Evolutionary conservation across 148 eudicot genomes (phyloP), one percentile per base, ranked within the genome.

Genomic region (Vaccinium corymbosum): DNA sequence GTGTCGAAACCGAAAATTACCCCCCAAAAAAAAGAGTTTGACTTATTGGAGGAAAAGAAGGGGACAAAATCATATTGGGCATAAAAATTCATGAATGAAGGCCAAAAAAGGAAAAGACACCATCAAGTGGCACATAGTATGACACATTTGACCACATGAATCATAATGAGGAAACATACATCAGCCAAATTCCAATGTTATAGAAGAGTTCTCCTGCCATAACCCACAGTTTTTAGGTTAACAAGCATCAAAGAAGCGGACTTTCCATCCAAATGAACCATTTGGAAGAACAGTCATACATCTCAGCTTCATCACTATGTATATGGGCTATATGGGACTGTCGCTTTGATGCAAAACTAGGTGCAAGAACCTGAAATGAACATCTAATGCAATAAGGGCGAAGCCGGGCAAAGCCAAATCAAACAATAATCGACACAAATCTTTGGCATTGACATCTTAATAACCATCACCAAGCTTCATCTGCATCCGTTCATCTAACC

Each of bases 401-500:
- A 70, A 29, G 6, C 38, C 2, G 0, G 74, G 42, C 35, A 70
- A 25, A 70, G 35, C 48, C 76, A 72, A 72, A 35, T 72, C 75
- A 27, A 29, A 29, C 75, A 29, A 15, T 14, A 17, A 72, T 32
- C 20, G 0, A 35, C 10, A 7, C 8, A 1, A 15, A 38, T 35
- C n/a, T 72, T 0, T 35, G 48, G 17, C 46, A 16, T 20, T 35
- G 19, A 20, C 46, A 6, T 72, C 48, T 16, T 72, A 14, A 29
- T 16, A 29, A 70, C 12, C 38, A 27, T 72, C 76, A 72, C 1
- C 10, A 16, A 70, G 64, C 64, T 12, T 27, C 8, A 15, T 72
- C 46, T 93, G 98, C 85, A 90, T 86, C 53, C 98, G 86, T 68
- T 93, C 99, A 82, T 96, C 98, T 68, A 96, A 83, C 97, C 98